Conservation (phyloP, 192 early-diverging fungal species). For the Backusella macrospora region DNA sequence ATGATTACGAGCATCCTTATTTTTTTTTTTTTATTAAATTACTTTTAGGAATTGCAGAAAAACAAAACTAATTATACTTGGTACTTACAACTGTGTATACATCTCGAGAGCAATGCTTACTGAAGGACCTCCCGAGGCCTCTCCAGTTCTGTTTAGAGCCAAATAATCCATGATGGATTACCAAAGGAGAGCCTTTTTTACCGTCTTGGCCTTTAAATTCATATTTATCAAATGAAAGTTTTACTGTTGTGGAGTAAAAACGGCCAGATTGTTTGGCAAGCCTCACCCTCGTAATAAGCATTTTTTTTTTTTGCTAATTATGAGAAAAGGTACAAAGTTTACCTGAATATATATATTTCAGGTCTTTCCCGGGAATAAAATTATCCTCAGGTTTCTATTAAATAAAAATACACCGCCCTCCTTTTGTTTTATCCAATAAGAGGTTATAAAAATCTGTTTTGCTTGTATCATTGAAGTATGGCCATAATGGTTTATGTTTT, state of each 20-base stretch:
- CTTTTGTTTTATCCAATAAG: too few relatives aligned
- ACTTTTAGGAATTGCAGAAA: background rate
- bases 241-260: background rate
- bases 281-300: background rate
- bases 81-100: slow-evolving; percentile 64
- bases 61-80: too few relatives aligned
- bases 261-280: background rate
- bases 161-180: slow-evolving; percentile 90
- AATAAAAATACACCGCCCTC: too few relatives aligned
- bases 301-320: background rate
- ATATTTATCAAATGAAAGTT: slow-evolving; percentile 23
- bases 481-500: too few relatives aligned
- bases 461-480: too few relatives aligned
- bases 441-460: too few relatives aligned
- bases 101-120: slow-evolving; percentile 58
- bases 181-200: slow-evolving; percentile 45
- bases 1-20: slow-evolving; percentile 89
- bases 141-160: slow-evolving; percentile 95
- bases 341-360: too few relatives aligned
- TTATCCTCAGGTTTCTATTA: too few relatives aligned
- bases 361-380: too few relatives aligned
- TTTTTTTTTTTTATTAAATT: background rate
- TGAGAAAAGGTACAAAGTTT: background rate
- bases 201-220: slow-evolving; percentile 11
- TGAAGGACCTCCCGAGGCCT: slow-evolving; percentile 76